A percentile compares a stretch with the other conserved stretches of the same genome.
Conservation (phyloP, 1,139 yeast species). For the Suhomyces kunorum region DNA sequence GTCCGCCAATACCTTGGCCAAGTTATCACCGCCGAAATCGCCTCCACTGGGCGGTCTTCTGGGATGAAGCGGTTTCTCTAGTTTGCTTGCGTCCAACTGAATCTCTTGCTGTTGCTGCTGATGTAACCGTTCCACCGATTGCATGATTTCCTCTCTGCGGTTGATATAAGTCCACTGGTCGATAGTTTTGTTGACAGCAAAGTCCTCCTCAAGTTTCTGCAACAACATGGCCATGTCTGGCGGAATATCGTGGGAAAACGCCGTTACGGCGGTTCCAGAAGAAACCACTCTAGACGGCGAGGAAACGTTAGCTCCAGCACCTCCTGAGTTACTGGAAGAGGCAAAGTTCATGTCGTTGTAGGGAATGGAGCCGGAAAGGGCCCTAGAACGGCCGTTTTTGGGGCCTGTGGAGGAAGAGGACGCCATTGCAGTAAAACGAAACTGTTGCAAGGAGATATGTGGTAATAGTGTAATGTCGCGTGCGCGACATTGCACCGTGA, state of each 20-base stretch:
- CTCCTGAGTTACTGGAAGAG: constrained; percentile 28
- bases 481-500: background rate
- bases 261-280: constrained; percentile 13
- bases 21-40: constrained; percentile 46
- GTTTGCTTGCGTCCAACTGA: constrained; percentile 42
- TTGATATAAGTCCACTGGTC: constrained; percentile 54
- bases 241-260: constrained; percentile 39
- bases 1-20: constrained; percentile 71
- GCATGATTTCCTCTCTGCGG: constrained; percentile 49
- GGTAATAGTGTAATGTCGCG: background rate
- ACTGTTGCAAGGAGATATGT: background rate
- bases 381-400: constrained; percentile 19
- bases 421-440: too few relatives aligned
- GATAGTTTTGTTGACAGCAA: constrained; percentile 40
- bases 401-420: constrained; percentile 22
- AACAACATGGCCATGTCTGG: constrained; percentile 49
- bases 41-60: constrained; percentile 40
- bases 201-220: constrained; percentile 48
- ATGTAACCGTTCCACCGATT: constrained; percentile 38
- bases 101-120: constrained; percentile 33
- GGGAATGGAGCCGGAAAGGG: constrained; percentile 19
- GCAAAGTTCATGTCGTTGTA: constrained; percentile 26
- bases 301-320: constrained; percentile 15
- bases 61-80: constrained; percentile 61
- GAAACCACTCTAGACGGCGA: constrained; percentile 13